Percentiles rank a stretch among this genome's conserved stretches.
Evolutionary conservation across 192 early-diverging fungal genomes (phyloP).

Genomic region (Nowakowskiella sp.): DNA sequence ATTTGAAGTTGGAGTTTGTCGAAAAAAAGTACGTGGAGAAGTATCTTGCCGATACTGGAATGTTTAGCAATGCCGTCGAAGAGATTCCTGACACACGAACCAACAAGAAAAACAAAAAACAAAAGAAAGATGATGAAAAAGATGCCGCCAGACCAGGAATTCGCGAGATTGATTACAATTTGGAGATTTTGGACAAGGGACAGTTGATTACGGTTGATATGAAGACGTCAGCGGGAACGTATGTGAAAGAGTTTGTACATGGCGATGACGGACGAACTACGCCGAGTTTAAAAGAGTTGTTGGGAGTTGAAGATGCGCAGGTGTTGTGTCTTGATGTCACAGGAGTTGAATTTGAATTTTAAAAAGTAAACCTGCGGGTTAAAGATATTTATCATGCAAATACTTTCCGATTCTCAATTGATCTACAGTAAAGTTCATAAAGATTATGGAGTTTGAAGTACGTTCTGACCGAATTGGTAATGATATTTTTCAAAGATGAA

Average conservation of each 20-base stretch:
- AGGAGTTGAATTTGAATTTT: too few relatives aligned
- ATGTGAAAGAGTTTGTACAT: conserved; percentile 93
- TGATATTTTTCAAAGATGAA: too few relatives aligned
- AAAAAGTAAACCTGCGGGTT: too few relatives aligned
- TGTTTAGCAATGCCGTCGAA: not conserved
- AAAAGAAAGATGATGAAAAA: not conserved
- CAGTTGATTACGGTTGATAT: conserved; percentile 57
- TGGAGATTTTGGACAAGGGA: conserved; percentile 31
- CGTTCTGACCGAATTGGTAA: too few relatives aligned
- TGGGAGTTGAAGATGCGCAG: conserved; percentile 45
- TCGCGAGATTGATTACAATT: not conserved
- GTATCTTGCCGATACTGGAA: not conserved
- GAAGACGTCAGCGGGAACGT: conserved; percentile 81
- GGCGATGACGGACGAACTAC: conserved; percentile 81
- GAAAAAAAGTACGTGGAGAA: not conserved
- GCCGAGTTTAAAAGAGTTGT: conserved; percentile 58
- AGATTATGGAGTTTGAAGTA: too few relatives aligned
- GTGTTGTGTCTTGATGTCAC: too few relatives aligned
- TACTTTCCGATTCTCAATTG: too few relatives aligned
- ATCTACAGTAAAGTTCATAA: too few relatives aligned
- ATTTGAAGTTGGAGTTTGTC: conserved; percentile 11
- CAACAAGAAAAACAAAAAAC: not conserved
- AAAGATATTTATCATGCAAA: too few relatives aligned
- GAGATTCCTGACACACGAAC: not conserved
- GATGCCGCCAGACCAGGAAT: not conserved